A percentile compares a stretch with the other conserved stretches of the same genome.
Evolutionary conservation across 75 land plant genomes (phyloP).

Genomic region (Cryptomeria japonica): DNA sequence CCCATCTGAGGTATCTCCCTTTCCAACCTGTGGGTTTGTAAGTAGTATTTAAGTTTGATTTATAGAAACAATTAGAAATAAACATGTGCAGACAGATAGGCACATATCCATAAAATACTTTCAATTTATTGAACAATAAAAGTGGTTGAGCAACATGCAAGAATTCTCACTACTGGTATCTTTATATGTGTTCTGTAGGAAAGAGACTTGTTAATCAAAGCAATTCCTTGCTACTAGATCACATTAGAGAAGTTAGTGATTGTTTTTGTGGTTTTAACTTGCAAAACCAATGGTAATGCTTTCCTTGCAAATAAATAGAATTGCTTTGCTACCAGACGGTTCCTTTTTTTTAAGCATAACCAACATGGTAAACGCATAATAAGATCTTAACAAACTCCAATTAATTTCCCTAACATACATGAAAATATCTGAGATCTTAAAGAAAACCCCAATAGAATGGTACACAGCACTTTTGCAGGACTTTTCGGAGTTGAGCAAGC

Average conservation of each 20-base stretch:
- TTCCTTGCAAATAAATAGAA: background rate
- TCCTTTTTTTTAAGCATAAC: background rate
- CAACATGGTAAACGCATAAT: background rate
- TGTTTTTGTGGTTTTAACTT: background rate
- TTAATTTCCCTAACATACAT: background rate
- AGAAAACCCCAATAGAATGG: background rate
- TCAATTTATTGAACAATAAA: background rate
- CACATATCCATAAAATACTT: background rate
- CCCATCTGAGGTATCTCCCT: background rate
- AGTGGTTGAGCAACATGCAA: background rate
- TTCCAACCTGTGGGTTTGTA: constrained; percentile 12
- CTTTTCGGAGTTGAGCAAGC: background rate
- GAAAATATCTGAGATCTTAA: background rate
- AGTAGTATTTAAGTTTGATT: background rate
- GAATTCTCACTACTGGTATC: background rate
- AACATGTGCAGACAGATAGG: background rate
- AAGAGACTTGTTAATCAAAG: background rate
- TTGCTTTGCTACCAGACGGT: background rate
- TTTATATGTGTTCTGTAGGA: background rate
- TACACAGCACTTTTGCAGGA: background rate
- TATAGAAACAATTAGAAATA: background rate
- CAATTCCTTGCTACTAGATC: background rate
- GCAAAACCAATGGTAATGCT: background rate
- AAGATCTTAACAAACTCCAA: background rate
- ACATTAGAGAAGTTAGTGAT: background rate